These are phyloP conservation scores for Mollisiaceae sp. DNA, from an alignment of 2,329 filamentous ascomycete species.

Conservation along the genomic window DNA sequence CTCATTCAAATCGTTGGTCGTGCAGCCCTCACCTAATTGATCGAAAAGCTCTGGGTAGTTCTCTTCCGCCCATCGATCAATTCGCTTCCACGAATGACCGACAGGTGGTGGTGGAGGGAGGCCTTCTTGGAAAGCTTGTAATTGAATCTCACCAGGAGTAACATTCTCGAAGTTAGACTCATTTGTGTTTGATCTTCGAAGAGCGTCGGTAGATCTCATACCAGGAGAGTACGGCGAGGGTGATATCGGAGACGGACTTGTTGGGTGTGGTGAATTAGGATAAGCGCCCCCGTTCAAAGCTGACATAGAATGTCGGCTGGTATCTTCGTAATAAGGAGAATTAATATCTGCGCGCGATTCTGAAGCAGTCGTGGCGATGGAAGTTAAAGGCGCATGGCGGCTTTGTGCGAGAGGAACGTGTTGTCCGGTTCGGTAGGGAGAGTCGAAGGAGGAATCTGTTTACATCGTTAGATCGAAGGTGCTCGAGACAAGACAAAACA, in stretches of 20 bases:
- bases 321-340: slow-evolving; percentile 78
- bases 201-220: slow-evolving; percentile 77
- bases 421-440: slow-evolving; percentile 86
- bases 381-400: slow-evolving; percentile 81
- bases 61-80: slow-evolving; percentile 91
- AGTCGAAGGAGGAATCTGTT: slow-evolving; percentile 89
- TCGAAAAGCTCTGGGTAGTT: slow-evolving; percentile 95
- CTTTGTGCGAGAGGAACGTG: slow-evolving; percentile 88
- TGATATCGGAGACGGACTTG: slow-evolving; percentile 64
- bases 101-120: slow-evolving; percentile 88
- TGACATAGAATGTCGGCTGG: slow-evolving; percentile 57
- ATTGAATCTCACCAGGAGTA: slow-evolving; percentile 83
- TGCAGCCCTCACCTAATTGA: slow-evolving; percentile 90
- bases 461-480: slow-evolving; percentile 49
- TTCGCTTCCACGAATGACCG: slow-evolving; percentile 88
- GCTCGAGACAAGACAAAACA: slow-evolving; percentile 33
- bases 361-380: slow-evolving; percentile 81
- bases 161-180: slow-evolving; percentile 70
- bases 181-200: slow-evolving; percentile 63
- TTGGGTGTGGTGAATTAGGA: slow-evolving; percentile 49
- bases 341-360: slow-evolving; percentile 88
- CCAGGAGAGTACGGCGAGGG: slow-evolving; percentile 90
- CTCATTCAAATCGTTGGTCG: slow-evolving; percentile 94
- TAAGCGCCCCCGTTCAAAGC: slow-evolving; percentile 62
- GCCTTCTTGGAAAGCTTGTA: slow-evolving; percentile 95